These are phyloP conservation scores for Amorphotheca resinae DNA, from an alignment of 495 filamentous ascomycete species.

Conservation along the genomic window DNA sequence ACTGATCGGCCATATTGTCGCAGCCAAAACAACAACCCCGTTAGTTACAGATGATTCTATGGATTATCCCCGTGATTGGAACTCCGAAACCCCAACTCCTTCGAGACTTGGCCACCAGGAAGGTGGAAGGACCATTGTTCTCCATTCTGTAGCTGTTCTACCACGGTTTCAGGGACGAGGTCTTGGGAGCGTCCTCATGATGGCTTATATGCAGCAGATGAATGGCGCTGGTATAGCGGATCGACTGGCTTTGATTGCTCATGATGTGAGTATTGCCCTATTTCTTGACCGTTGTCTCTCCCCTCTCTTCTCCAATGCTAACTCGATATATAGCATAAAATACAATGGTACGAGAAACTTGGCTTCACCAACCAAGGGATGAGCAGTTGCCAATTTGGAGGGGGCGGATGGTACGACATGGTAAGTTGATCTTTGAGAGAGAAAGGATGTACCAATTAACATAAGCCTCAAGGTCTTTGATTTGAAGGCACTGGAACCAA, in stretches of 20 bases:
- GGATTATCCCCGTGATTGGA: constrained; percentile 57
- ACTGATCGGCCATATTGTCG: constrained; percentile 72
- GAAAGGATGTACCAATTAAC: not conserved
- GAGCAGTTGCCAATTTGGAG: constrained; percentile 54
- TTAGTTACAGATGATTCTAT: constrained; percentile 67
- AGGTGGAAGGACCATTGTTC: constrained; percentile 55
- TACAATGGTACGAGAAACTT: constrained; percentile 63
- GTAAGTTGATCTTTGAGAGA: constrained; percentile 22
- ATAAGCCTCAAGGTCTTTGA: constrained; percentile 10
- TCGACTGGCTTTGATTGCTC: constrained; percentile 64
- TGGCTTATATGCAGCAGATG: constrained; percentile 58
- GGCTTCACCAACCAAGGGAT: constrained; percentile 59
- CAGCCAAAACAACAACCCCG: constrained; percentile 49
- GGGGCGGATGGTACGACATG: constrained; percentile 73
- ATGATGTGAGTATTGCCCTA: constrained; percentile 50
- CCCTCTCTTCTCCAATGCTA: constrained; percentile 3
- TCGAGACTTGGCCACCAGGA: constrained; percentile 49
- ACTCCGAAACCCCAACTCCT: constrained; percentile 22
- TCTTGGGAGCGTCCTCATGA: constrained; percentile 64
- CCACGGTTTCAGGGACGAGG: constrained; percentile 62
- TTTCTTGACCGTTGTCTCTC: not conserved
- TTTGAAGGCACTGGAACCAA: constrained; percentile 11
- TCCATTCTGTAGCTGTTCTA: constrained; percentile 73
- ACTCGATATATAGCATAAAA: constrained; percentile 26
- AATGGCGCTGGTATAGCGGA: constrained; percentile 52